phyloP scores from a whole-genome alignment of 2,329 filamentous ascomycete species.

The Colletotrichum lini region DNA sequence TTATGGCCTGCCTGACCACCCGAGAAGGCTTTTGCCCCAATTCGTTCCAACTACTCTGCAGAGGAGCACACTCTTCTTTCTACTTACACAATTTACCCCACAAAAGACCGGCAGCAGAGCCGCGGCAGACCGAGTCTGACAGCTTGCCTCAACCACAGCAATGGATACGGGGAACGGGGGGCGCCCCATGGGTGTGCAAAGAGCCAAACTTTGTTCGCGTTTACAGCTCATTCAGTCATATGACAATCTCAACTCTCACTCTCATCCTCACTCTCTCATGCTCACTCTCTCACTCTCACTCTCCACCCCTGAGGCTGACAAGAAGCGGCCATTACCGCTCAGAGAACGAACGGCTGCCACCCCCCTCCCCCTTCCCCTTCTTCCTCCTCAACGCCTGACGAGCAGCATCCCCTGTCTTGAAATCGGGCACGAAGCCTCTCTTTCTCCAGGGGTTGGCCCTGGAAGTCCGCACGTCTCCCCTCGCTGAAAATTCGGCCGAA shows the following conservation, averaged over 20 bases:
- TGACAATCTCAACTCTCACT: no score
- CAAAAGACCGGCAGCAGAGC: conserved; percentile 20
- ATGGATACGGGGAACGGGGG: background rate
- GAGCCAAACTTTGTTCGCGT: conserved; percentile 5
- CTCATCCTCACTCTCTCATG: no score
- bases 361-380: background rate
- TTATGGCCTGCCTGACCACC: conserved; percentile 1
- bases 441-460: background rate
- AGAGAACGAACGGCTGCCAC: background rate
- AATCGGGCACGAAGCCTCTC: conserved; percentile 9
- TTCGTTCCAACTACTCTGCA: background rate
- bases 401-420: conserved; percentile 8
- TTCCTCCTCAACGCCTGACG: conserved; percentile 1
- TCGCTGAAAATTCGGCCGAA: conserved; percentile 36
- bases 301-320: conserved; percentile 4
- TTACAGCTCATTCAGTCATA: no score
- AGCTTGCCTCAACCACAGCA: conserved; percentile 21
- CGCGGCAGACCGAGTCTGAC: conserved; percentile 22
- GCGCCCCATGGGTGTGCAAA: background rate
- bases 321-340: background rate
- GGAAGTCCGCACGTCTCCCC: background rate
- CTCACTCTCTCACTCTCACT: no score
- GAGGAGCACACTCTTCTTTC: no score
- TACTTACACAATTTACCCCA: conserved; percentile 15
- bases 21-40: conserved; percentile 2